Evolutionary conservation across 2,329 filamentous ascomycete species (phyloP), one percentile per base, ranked within the genome.

Genomic region (Trichoderma sp.): DNA sequence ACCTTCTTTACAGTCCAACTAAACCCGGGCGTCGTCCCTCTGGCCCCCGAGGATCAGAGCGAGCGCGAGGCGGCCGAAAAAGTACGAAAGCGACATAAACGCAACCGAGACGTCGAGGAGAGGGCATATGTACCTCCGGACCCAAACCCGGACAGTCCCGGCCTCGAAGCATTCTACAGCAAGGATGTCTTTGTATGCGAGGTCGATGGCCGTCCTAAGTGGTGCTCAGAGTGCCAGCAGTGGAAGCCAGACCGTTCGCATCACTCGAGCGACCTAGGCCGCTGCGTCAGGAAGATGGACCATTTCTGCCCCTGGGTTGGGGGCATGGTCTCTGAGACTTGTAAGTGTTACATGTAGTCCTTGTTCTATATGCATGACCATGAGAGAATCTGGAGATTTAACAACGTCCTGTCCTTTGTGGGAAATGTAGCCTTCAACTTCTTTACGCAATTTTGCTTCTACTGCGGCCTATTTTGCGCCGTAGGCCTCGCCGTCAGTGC

Each of bases 231-330:
- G 67, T 99, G 95, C 79, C 88, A 88, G 70, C 93, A 92, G 74
- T 97, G 93, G 89, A 98, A 98, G 80, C 90, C 92, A 0, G 95
- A 98, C 77, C 88, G 95, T 4, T 88, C 92, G 3, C 94, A 97
- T 79, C 95, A 98, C 81, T 97, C 92, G 77, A 91, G 91, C 67
- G 93, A 97, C 78, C 84, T 96, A 13, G 89, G 89, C 64, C 87
- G 94, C 57, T 98, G 95, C 78, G 92, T 97, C 26, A 84, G 88
- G 53, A 96, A 96, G 77, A 96, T 98, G 92, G 95, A 98, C 74
- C 95, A 98, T 78, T 96, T 95, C 77, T 99, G 96, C 78, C 96
- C 95, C 0, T 98, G 92, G 92, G 95, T 97, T n/a, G 95, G 95
- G 4, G 96, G 95, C 26, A 93, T 97, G 74, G 91, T 99, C 11